Base-by-base conservation (phyloP, 179 eudicot species). In the Amaranthus tricolor region DNA sequence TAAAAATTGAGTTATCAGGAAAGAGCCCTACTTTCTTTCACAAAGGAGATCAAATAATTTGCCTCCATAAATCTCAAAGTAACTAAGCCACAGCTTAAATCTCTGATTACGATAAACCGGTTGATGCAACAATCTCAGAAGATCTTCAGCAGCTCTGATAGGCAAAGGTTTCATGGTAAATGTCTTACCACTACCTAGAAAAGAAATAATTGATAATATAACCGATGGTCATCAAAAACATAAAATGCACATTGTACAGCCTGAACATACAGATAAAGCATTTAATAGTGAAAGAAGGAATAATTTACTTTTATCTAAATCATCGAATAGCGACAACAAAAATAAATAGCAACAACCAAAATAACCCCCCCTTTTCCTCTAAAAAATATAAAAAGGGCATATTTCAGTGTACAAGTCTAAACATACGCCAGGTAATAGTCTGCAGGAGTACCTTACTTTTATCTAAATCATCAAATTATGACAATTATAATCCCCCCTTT, bases 121-220 rank as follows among this genome's bases (percentile, higher is more conserved):
- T 60, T 90, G 99, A 72, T 87, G 91, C 81, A 95, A 79, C 78
- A 89, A 77, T 85, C 93, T 89, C 73, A 92, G 87, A 78, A 95
- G 94, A 79, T 95, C 96, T 76, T 86, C 93, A 56, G 91, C 88
- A 82, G 99, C 99, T 90, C 96, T 88, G 60, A 95, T 88, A 74
- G 99, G 98, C 72, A 95, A 84, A 51, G 99, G 99, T 75, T 93
- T 94, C 99, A 95, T 95, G 60, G 99, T 95, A 76, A 86, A 95
- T 66, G 99, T 95, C 87, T 95, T 95, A 68, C 99, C 99, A 89
- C 99, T 95, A 60, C 99, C 99, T 95, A 90, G 73, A 84, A 79
- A 66, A 11, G 73, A n/a, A 74, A 81, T 49, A 73, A 78, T 69
- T 70, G 62, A 70, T 60, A 52, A 76, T 74, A 71, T 10, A 51